A percentile compares a stretch with the other conserved stretches of the same genome.
phyloP scores from a whole-genome alignment of 2,329 filamentous ascomycete species.

The Cyphellophora attinorum region DNA sequence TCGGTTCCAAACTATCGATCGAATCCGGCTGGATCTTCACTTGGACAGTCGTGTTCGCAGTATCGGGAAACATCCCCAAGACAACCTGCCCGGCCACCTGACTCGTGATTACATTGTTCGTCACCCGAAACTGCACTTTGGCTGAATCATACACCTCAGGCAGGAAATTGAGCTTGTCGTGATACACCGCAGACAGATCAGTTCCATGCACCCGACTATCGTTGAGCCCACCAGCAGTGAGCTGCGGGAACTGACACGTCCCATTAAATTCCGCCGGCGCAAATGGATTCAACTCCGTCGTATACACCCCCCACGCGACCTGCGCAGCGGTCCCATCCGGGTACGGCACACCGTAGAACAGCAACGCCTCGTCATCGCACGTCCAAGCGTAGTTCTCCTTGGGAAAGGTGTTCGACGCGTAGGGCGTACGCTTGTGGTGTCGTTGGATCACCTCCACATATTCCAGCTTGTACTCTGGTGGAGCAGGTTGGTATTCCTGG shows the following conservation, averaged over 20 bases:
- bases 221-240: slow-evolving; percentile 60
- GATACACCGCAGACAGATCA: slow-evolving; percentile 71
- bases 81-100: slow-evolving; percentile 71
- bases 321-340: slow-evolving; percentile 37
- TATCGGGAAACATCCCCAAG: slow-evolving; percentile 54
- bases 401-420: slow-evolving; percentile 67
- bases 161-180: slow-evolving; percentile 58
- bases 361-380: slow-evolving; percentile 61
- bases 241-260: slow-evolving; percentile 72
- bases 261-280: slow-evolving; percentile 57
- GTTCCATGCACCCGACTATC: slow-evolving; percentile 67
- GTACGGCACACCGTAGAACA: slow-evolving; percentile 54
- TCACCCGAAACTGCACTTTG: slow-evolving; percentile 58
- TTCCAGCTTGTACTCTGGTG: slow-evolving; percentile 50
- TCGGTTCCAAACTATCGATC: slow-evolving; percentile 65
- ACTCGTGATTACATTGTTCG: slow-evolving; percentile 72
- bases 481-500: slow-evolving; percentile 51
- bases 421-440: slow-evolving; percentile 78
- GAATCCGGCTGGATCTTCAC: slow-evolving; percentile 38
- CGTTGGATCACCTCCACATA: slow-evolving; percentile 77
- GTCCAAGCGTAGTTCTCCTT: slow-evolving; percentile 63
- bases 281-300: slow-evolving; percentile 57
- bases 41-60: slow-evolving; percentile 20
- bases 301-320: slow-evolving; percentile 58
- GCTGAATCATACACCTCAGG: slow-evolving; percentile 39